phyloP scores from a whole-genome alignment of 2,329 filamentous ascomycete genomes.

The Diaporthe sp. region DNA sequence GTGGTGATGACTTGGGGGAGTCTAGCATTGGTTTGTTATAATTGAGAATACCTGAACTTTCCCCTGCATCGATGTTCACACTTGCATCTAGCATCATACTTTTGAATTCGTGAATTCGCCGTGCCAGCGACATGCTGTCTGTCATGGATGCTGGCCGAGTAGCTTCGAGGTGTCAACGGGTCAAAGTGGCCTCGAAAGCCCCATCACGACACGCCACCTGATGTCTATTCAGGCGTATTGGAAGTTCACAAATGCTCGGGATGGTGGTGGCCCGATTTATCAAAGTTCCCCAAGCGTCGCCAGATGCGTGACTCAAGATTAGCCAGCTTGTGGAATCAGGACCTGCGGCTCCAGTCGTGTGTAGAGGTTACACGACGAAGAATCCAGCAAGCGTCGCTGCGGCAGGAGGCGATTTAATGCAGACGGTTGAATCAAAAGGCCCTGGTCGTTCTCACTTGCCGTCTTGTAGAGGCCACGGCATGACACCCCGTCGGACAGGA shows the following conservation, averaged over 20 bases:
- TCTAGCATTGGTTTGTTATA: constrained; percentile 31
- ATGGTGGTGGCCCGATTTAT: neutral
- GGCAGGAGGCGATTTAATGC: neutral
- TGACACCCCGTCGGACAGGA: neutral
- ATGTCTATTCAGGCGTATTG: too few relatives aligned
- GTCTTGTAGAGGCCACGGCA: neutral
- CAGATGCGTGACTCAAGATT: neutral
- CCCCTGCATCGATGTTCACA: neutral
- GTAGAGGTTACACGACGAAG: neutral
- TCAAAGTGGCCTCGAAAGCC: neutral
- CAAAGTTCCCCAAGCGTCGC: neutral
- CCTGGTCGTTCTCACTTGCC: neutral
- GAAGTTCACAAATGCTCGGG: neutral
- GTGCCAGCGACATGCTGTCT: too few relatives aligned
- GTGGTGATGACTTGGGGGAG: constrained; percentile 25
- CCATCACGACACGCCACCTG: neutral
- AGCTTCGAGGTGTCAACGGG: neutral
- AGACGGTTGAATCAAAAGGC: neutral
- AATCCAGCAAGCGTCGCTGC: neutral
- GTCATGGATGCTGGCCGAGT: neutral
- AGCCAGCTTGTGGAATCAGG: neutral
- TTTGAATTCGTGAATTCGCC: too few relatives aligned
- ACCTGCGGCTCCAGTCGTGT: neutral
- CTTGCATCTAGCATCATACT: neutral
- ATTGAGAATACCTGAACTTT: constrained; percentile 13